These are phyloP conservation scores for Myriosclerotinia curreyana DNA, from an alignment of 2,329 filamentous ascomycete species.

Conservation along the genomic window DNA sequence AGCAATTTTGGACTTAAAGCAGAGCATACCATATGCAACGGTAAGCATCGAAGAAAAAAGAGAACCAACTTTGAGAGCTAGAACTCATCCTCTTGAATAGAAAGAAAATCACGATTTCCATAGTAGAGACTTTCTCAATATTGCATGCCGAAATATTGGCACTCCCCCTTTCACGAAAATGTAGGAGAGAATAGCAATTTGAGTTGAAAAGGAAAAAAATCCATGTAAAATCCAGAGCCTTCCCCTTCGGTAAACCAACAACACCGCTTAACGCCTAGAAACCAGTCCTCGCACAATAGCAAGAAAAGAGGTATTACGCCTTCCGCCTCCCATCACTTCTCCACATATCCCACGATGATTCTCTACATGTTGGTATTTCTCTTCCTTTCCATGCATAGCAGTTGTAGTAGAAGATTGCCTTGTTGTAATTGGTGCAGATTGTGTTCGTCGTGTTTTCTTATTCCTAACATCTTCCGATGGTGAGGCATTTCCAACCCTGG, in stretches of 20 bases:
- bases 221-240: constrained; percentile 16
- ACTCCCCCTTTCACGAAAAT: neutral
- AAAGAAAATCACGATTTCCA: neutral
- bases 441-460: constrained; percentile 17
- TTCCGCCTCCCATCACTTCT: constrained; percentile 1
- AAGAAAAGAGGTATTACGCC: constrained; percentile 24
- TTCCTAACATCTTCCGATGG: constrained; percentile 20
- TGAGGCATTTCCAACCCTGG: constrained; percentile 20
- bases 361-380: constrained; percentile 19
- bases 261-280: constrained; percentile 23
- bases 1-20: constrained; percentile 9
- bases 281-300: constrained; percentile 21
- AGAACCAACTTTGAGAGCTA: neutral
- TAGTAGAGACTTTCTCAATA: neutral
- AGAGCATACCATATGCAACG: constrained; percentile 1
- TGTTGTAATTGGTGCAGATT: constrained; percentile 17
- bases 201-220: constrained; percentile 12
- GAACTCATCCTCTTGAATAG: neutral
- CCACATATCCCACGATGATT: constrained; percentile 9
- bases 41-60: constrained; percentile 6
- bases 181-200: constrained; percentile 14
- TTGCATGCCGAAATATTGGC: constrained; percentile 14
- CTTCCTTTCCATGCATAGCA: constrained; percentile 18
- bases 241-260: constrained; percentile 18
- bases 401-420: constrained; percentile 13